Conservation (phyloP, 805 yeast genomes). For the Tetrapisispora nanseiensis region DNA sequence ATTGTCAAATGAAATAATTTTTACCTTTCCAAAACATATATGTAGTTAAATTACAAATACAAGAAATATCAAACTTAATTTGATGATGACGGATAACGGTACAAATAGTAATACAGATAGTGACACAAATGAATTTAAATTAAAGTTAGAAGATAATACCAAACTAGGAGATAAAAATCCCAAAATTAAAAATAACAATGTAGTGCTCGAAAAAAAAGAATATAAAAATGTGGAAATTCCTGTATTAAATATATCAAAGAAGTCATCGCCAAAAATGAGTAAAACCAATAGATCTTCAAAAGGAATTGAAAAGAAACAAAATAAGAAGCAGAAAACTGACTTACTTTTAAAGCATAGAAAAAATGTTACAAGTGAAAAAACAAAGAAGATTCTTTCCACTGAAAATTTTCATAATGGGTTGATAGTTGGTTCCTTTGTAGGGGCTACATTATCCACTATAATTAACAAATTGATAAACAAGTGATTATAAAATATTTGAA, state of each 20-base stretch:
- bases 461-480: constrained; percentile 6
- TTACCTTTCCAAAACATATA: too few relatives aligned
- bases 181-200: neutral
- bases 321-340: neutral
- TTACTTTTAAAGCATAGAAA: neutral
- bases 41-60: too few relatives aligned
- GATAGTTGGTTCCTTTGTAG: constrained; percentile 23
- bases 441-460: constrained; percentile 21
- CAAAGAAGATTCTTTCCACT: neutral
- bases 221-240: too few relatives aligned
- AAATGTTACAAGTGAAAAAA: neutral
- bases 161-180: neutral
- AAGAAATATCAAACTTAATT: too few relatives aligned
- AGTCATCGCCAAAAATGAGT: neutral
- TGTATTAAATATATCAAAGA: neutral
- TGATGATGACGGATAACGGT: too few relatives aligned
- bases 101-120: too few relatives aligned
- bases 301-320: neutral
- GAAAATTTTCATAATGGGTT: constrained; percentile 21
- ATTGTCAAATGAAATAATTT: too few relatives aligned
- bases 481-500: too few relatives aligned
- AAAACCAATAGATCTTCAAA: neutral
- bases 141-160: neutral
- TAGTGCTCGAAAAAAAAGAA: neutral
- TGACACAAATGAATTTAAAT: too few relatives aligned